A percentile compares a stretch with the other conserved stretches of the same genome.
Conservation (phyloP, 2,329 filamentous ascomycete genomes). For the Botrytis galanthina region DNA sequence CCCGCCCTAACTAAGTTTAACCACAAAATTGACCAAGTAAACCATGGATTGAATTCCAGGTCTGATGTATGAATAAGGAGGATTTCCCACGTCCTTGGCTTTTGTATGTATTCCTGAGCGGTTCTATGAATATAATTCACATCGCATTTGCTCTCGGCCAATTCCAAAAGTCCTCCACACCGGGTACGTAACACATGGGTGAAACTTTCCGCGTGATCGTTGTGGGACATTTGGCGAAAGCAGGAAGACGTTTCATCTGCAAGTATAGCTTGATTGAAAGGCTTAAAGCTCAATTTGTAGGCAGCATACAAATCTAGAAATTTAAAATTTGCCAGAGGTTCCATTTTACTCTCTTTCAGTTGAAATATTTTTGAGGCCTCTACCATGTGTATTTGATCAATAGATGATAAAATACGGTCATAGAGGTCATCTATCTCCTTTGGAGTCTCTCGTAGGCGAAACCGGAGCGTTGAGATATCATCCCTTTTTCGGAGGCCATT, state of each 20-base stretch:
- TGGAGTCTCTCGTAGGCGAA: neutral
- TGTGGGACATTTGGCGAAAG: no score
- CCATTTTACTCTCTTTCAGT: no score
- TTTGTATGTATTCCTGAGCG: neutral
- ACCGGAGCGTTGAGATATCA: neutral
- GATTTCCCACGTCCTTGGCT: accelerated
- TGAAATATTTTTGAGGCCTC: neutral
- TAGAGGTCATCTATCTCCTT: neutral
- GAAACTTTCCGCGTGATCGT: accelerated
- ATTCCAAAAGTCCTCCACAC: neutral
- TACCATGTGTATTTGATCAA: neutral
- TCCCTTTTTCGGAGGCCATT: neutral
- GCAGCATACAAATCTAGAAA: no score
- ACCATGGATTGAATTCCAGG: neutral
- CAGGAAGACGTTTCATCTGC: no score
- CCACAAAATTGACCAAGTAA: neutral
- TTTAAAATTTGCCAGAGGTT: no score
- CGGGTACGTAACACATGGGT: neutral
- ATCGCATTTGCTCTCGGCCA: neutral
- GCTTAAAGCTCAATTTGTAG: no score
- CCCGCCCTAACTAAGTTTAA: no score
- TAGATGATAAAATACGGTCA: neutral
- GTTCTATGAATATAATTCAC: no score
- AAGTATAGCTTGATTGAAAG: no score
- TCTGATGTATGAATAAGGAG: neutral